Evolutionary conservation across 2,329 filamentous ascomycete genomes (phyloP).

Genomic region (Xylaria digitata): DNA sequence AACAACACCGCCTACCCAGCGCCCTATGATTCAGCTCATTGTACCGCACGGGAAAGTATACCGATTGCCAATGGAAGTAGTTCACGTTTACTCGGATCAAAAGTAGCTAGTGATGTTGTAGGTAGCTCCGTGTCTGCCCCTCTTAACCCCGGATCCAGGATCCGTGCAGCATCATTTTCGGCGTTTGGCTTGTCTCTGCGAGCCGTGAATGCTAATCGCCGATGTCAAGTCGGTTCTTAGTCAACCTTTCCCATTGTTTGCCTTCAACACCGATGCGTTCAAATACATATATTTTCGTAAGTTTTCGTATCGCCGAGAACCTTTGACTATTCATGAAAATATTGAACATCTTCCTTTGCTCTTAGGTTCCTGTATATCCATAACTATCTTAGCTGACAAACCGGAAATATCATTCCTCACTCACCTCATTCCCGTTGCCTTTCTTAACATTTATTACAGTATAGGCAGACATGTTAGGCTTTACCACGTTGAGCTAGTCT

Average conservation of each 20-base stretch:
- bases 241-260: background rate
- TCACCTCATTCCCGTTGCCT: no score
- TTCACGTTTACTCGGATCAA: background rate
- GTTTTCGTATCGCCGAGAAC: background rate
- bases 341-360: no score
- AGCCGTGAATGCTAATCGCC: conserved; percentile 6
- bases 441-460: no score
- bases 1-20: background rate
- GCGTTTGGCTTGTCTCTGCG: conserved; percentile 15
- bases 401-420: no score
- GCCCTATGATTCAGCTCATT: background rate
- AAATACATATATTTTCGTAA: background rate
- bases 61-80: no score
- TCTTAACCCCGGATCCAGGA: conserved; percentile 19
- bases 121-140: background rate
- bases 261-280: background rate
- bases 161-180: conserved; percentile 9
- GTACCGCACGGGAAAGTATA: background rate
- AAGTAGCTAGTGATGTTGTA: background rate
- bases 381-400: no score
- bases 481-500: no score
- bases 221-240: conserved; percentile 16
- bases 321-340: background rate
- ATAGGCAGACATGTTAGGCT: no score
- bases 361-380: no score